Conservation (phyloP, 108 stramenopile genomes). For the Nitzschia sp. region DNA sequence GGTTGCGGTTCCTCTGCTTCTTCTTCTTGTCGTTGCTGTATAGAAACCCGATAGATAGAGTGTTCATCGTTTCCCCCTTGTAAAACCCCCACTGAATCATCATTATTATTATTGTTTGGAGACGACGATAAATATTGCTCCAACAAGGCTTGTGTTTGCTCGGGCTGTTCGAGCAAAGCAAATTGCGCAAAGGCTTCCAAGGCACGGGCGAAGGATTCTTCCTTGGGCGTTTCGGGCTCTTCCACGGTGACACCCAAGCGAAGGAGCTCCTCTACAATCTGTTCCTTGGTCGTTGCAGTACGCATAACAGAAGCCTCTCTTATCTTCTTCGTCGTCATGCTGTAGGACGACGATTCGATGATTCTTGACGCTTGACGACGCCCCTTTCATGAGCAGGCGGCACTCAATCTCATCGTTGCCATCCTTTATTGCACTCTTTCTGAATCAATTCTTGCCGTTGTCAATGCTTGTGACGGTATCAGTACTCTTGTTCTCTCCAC, state of each 20-base stretch:
- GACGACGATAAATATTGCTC: constrained; percentile 33
- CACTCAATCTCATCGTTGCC: too few relatives aligned
- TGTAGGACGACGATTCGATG: too few relatives aligned
- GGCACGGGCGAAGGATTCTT: constrained; percentile 39
- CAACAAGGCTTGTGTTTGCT: constrained; percentile 42
- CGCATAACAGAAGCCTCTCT: too few relatives aligned
- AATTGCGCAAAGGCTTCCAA: constrained; percentile 51
- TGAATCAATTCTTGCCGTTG: too few relatives aligned
- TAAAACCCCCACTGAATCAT: constrained; percentile 52
- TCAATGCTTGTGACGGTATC: too few relatives aligned
- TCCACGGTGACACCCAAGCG: constrained; percentile 47
- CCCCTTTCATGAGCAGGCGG: too few relatives aligned
- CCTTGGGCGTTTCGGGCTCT: constrained; percentile 34
- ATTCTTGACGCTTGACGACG: too few relatives aligned
- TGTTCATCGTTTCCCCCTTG: constrained; percentile 54
- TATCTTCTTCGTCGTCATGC: too few relatives aligned
- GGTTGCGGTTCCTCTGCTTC: constrained; percentile 15
- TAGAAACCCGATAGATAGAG: constrained; percentile 55
- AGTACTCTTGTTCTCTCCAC: too few relatives aligned
- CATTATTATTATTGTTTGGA: too few relatives aligned
- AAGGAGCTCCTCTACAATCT: constrained; percentile 10
- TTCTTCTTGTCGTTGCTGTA: constrained; percentile 10
- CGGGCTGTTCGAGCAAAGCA: constrained; percentile 40
- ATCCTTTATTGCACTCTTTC: too few relatives aligned
- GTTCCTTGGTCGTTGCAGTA: background rate